Percentiles rank a stretch among this genome's conserved stretches.
Evolutionary conservation across 345 rosid genomes (phyloP).

Genomic region (Brassica napus): Da-Ae NC_063438.1:24668001-24668500

Average conservation of each 20-base stretch:
- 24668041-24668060: background rate
- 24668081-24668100: conserved; percentile 1
- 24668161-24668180: conserved; percentile 90
- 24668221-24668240: conserved; percentile 71
- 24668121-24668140: conserved; percentile 83
- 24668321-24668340: conserved; percentile 73
- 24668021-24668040: background rate
- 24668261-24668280: conserved; percentile 72
- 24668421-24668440: conserved; percentile 76
- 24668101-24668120: background rate
- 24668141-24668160: conserved; percentile 82
- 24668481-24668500: conserved; percentile 64
- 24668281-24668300: conserved; percentile 66
- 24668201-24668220: conserved; percentile 89
- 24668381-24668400: no score
- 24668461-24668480: conserved; percentile 55
- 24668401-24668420: conserved; percentile 42
- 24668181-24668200: conserved; percentile 89
- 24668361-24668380: background rate
- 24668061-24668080: background rate
- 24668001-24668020: background rate
- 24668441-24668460: conserved; percentile 95
- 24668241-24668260: conserved; percentile 64
- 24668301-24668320: conserved; percentile 72
- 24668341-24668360: conserved; percentile 71